Percentiles rank a stretch among this genome's conserved stretches.
These are phyloP conservation scores for Globisporangium echinulatum DNA, from an alignment of 352 stramenopile genomes.

Conservation along the genomic window DNA sequence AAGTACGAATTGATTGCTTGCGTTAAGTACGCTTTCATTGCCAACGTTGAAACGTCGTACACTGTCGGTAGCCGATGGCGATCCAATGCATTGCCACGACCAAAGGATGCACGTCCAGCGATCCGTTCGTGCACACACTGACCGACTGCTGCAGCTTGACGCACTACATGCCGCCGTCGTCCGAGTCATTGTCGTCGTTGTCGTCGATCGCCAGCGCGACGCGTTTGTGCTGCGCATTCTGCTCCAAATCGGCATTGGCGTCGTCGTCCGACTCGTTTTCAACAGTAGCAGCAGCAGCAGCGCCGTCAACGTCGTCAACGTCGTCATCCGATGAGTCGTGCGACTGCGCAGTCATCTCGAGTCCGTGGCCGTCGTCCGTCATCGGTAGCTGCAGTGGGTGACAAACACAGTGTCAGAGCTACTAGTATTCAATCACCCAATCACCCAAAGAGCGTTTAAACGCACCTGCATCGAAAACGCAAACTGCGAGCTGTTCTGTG, in stretches of 20 bases:
- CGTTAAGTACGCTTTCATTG: too few species aligned
- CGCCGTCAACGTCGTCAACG: conserved; percentile 28
- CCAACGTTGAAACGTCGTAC: too few species aligned
- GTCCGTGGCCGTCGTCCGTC: conserved; percentile 47
- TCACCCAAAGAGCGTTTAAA: background rate
- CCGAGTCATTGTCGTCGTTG: conserved; percentile 20
- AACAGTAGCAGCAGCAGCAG: too few species aligned
- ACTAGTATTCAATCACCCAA: background rate
- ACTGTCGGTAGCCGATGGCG: too few species aligned
- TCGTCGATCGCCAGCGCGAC: conserved; percentile 30
- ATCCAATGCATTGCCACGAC: background rate
- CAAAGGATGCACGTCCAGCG: too few species aligned
- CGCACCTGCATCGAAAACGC: conserved; percentile 80
- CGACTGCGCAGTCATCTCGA: conserved; percentile 58
- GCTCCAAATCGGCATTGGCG: conserved; percentile 22
- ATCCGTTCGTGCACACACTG: too few species aligned
- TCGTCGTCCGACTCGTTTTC: conserved; percentile 51
- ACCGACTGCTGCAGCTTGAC: background rate
- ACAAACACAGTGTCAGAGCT: background rate
- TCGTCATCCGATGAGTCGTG: conserved; percentile 43
- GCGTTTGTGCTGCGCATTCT: conserved; percentile 21
- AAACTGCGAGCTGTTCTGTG: conserved; percentile 79
- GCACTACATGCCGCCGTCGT: background rate
- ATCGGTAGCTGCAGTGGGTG: conserved; percentile 44
- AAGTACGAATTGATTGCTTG: too few species aligned